Conservation (phyloP, 768 basidiomycete species). For the Russula sp. region DNA sequence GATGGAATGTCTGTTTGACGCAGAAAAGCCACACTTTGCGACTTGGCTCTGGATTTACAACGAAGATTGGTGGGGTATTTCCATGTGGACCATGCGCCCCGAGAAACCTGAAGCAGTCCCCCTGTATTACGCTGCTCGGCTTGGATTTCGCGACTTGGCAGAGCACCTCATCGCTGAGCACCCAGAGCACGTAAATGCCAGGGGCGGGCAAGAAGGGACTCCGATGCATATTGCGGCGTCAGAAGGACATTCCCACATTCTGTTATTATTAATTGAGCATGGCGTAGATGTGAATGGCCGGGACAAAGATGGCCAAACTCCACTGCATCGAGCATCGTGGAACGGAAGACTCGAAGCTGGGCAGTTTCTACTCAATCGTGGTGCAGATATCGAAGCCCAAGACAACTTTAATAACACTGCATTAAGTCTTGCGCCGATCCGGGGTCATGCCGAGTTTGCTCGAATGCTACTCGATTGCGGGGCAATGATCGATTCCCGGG, state of each 20-base stretch:
- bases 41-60: not conserved
- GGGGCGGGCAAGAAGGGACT: not conserved
- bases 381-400: not conserved
- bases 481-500: not conserved
- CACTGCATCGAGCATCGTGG: not conserved
- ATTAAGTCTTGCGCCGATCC: fast-evolving
- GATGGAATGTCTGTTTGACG: slow-evolving; percentile 1
- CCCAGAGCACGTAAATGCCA: not conserved
- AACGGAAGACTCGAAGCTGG: not conserved
- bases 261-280: not conserved
- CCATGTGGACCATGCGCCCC: not conserved
- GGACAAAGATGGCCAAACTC: not conserved
- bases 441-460: not conserved
- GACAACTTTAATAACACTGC: not conserved
- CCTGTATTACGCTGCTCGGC: not conserved
- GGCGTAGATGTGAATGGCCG: not conserved
- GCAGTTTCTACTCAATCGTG: not conserved
- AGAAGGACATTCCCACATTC: not conserved
- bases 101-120: not conserved
- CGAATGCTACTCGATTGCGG: slow-evolving; percentile 1
- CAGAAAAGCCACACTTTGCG: not conserved
- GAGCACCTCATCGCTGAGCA: not conserved
- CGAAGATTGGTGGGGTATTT: too few species aligned
- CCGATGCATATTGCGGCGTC: not conserved
- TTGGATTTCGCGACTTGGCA: slow-evolving; percentile 3